phyloP scores from a whole-genome alignment of 1,139 yeast genomes.

The Blastobotrys petasosporus region DNA sequence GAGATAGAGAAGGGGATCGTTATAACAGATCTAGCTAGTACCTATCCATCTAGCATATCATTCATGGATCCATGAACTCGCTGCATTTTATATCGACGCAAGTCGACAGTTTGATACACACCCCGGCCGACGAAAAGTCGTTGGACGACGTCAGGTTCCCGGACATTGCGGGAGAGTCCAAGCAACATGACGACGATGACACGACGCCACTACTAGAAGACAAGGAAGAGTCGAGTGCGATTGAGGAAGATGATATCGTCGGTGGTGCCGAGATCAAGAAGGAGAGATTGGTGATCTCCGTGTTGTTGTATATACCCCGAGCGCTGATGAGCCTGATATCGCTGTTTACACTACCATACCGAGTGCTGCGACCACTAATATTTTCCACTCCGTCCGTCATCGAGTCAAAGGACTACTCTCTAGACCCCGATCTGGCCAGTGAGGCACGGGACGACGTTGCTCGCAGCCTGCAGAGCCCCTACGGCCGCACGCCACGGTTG shows the following conservation, averaged over 20 bases:
- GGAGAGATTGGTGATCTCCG: not conserved
- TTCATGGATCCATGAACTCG: slow-evolving; percentile 26
- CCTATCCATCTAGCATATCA: not conserved
- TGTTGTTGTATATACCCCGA: slow-evolving; percentile 7
- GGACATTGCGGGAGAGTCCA: not conserved
- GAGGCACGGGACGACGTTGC: not conserved
- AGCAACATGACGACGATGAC: slow-evolving; percentile 7
- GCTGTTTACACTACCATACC: not conserved
- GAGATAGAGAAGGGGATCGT: too few relatives aligned
- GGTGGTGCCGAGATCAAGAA: not conserved
- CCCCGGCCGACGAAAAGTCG: too few relatives aligned
- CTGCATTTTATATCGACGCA: slow-evolving; percentile 30
- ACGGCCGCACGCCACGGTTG: slow-evolving; percentile 4
- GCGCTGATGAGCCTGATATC: not conserved
- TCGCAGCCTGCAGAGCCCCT: slow-evolving; percentile 18
- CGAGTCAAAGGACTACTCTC: too few relatives aligned
- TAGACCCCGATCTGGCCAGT: not conserved
- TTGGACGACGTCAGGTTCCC: too few relatives aligned
- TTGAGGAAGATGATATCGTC: not conserved
- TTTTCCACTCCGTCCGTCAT: too few relatives aligned
- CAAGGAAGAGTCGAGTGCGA: slow-evolving; percentile 5
- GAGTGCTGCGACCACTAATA: too few relatives aligned
- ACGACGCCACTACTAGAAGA: slow-evolving; percentile 5
- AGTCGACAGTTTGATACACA: slow-evolving; percentile 27
- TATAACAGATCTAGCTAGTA: too few relatives aligned